Evolutionary conservation across 140 eudicot species (phyloP).

Genomic region (Cichorium intybus): DNA sequence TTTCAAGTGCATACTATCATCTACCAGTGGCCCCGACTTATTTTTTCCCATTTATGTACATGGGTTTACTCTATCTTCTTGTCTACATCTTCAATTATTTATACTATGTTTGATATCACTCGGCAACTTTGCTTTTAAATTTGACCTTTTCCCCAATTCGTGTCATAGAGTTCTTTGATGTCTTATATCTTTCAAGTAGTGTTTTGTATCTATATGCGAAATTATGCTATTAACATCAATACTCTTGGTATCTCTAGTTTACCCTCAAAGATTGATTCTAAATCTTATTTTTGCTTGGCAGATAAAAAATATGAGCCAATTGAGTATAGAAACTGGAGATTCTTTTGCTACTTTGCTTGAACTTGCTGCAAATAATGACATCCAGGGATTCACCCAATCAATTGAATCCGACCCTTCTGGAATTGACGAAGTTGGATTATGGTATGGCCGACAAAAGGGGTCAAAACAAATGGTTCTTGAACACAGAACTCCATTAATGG

Average conservation of each 20-base stretch:
- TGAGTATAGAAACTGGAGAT: slow-evolving; percentile 55
- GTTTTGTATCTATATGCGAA: not conserved
- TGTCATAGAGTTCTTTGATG: not conserved
- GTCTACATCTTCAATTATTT: slow-evolving; percentile 28
- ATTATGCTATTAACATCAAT: slow-evolving; percentile 8
- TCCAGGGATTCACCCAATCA: slow-evolving; percentile 37
- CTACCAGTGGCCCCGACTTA: slow-evolving; percentile 34
- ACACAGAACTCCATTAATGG: slow-evolving; percentile 65
- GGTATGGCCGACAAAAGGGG: slow-evolving; percentile 68
- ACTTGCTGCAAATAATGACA: slow-evolving; percentile 64
- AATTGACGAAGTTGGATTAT: slow-evolving; percentile 53
- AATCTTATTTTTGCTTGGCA: slow-evolving; percentile 16
- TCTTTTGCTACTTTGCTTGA: slow-evolving; percentile 62
- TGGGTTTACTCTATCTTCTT: slow-evolving; percentile 33
- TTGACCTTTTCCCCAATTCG: slow-evolving; percentile 8
- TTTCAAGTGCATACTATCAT: slow-evolving; percentile 30
- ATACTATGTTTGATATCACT: slow-evolving; percentile 23
- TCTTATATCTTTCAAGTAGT: slow-evolving; percentile 17
- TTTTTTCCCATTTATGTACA: slow-evolving; percentile 24
- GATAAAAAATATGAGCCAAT: slow-evolving; percentile 33
- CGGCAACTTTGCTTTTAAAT: slow-evolving; percentile 11
- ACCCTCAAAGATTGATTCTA: slow-evolving; percentile 1
- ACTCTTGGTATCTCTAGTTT: not conserved
- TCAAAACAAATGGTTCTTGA: slow-evolving; percentile 69
- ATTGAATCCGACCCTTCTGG: slow-evolving; percentile 38